Conservation (phyloP, 306 rosid genomes). For the Acacia crassicarpa region DNA sequence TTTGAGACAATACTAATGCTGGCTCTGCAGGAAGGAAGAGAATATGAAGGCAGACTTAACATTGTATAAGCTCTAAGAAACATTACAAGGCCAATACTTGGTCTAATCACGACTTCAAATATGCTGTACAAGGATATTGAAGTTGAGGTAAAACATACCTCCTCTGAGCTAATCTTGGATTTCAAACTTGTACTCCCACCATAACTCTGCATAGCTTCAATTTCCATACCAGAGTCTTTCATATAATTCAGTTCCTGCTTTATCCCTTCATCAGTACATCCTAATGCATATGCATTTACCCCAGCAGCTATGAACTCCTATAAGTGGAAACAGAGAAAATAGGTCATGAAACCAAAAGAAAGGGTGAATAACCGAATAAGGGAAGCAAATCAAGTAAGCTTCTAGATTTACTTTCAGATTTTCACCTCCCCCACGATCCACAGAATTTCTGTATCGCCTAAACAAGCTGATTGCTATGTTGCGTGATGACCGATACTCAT, state of each 20-base stretch:
- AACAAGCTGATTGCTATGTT: conserved; percentile 93
- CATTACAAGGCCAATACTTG: conserved; percentile 1
- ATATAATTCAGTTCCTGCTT: conserved; percentile 80
- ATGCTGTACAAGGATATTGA: conserved; percentile 3
- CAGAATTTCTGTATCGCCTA: conserved; percentile 74
- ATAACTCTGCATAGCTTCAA: conserved; percentile 76
- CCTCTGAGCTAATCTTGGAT: conserved; percentile 73
- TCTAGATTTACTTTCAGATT: conserved; percentile 73
- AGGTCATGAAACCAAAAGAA: conserved; percentile 9
- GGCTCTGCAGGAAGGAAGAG: not conserved
- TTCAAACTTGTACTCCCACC: conserved; percentile 91
- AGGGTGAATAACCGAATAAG: not conserved
- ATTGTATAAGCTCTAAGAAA: not conserved
- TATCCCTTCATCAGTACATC: conserved; percentile 94
- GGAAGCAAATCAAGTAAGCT: conserved; percentile 26
- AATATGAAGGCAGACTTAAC: not conserved
- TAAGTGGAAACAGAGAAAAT: conserved; percentile 21
- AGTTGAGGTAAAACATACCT: conserved; percentile 45
- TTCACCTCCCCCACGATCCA: conserved; percentile 92
- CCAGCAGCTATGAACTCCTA: conserved; percentile 98
- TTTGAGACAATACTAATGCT: not conserved
- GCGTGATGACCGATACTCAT: conserved; percentile 91
- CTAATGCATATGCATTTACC: conserved; percentile 96
- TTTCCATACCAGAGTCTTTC: conserved; percentile 74
- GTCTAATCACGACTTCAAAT: conserved; percentile 27